Evolutionary conservation across 2,329 filamentous ascomycete species (phyloP), one percentile per base, ranked within the genome.

Genomic region (Tolypocladium pustulatum): DNA sequence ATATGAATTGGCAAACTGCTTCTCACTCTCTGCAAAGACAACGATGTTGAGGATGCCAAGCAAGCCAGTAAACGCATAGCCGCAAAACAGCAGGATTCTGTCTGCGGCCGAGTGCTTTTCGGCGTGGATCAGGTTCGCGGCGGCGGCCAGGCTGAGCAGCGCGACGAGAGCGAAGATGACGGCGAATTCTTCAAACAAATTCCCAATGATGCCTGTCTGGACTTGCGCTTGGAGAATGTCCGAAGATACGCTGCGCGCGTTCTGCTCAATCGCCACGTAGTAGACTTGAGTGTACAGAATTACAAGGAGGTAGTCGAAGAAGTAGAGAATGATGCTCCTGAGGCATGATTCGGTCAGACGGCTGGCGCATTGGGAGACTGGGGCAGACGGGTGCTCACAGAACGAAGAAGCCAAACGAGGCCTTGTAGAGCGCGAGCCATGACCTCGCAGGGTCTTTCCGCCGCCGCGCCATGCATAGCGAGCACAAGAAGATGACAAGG

Each of bases 381-480:
- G 27, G 20, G 9, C 10, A 55, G 49, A n/a, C 17, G 7, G 30
- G 4, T 1, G 49, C 69, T 54, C 54, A 73, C 71, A 64, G 30
- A 5, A 59, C 41, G 34, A 65, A 72, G 0, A 65, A 54, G 1
- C 60, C 57, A 13, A 72, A 60, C 0, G 67, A 66, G 1, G 57
- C 4, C 52, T 69, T 70, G 55, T 67, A 63, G 22, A 59, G 66
- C 2, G 54, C 60, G 15, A 68, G 63, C 22, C 64, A 69, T 34
- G 54, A 61, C 40, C 67, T 60, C 1, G 65, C 65, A 2, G 64
- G 61, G 37, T 71, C 69, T 0, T 59, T 61, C 22, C 60, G 60
- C 36, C 61, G 59, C 1, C 65, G 65, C 1, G 62, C 61, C 8
- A 62, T n/a, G 46, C 65, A 67, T 15, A 67, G 46, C 13, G 66